Percentiles rank a stretch among this genome's conserved stretches.
Evolutionary conservation across 225 moss, liverwort and hornwort species (phyloP).

Genomic region (Lunularia cruciata): DNA sequence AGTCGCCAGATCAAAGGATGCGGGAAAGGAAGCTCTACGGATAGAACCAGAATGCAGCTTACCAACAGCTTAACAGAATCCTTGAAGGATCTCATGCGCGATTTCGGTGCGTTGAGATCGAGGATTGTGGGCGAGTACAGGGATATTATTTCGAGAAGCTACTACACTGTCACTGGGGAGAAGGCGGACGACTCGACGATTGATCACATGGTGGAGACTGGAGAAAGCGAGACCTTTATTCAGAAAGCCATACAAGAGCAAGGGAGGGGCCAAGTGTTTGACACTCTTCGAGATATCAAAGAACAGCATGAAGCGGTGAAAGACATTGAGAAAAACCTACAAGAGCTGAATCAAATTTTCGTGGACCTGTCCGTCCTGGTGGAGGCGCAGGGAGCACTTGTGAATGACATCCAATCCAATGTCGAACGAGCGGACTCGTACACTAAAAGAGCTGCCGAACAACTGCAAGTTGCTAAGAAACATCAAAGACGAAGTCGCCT

Average conservation of each 20-base stretch:
- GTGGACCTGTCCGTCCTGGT: conserved; percentile 42
- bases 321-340: conserved; percentile 41
- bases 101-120: conserved; percentile 25
- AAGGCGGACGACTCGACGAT: conserved; percentile 36
- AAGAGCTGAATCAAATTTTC: conserved; percentile 36
- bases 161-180: conserved; percentile 37
- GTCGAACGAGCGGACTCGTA: conserved; percentile 28
- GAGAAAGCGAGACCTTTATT: conserved; percentile 42
- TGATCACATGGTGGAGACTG: conserved; percentile 37
- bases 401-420: conserved; percentile 36
- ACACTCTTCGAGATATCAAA: conserved; percentile 35
- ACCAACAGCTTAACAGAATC: conserved; percentile 31
- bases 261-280: conserved; percentile 34
- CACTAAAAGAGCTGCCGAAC: conserved; percentile 21
- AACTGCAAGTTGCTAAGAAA: conserved; percentile 26
- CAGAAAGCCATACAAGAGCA: conserved; percentile 45
- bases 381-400: conserved; percentile 36
- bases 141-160: conserved; percentile 36
- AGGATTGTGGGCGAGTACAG: conserved; percentile 38
- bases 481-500: conserved; percentile 24
- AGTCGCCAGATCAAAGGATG: conserved; percentile 29
- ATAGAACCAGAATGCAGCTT: conserved; percentile 28
- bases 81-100: conserved; percentile 32
- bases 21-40: conserved; percentile 22
- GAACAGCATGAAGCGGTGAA: conserved; percentile 42